Evolutionary conservation across 2,329 filamentous ascomycete genomes (phyloP), one percentile per base, ranked within the genome.

Genomic region (Monosporascus sp.): DNA sequence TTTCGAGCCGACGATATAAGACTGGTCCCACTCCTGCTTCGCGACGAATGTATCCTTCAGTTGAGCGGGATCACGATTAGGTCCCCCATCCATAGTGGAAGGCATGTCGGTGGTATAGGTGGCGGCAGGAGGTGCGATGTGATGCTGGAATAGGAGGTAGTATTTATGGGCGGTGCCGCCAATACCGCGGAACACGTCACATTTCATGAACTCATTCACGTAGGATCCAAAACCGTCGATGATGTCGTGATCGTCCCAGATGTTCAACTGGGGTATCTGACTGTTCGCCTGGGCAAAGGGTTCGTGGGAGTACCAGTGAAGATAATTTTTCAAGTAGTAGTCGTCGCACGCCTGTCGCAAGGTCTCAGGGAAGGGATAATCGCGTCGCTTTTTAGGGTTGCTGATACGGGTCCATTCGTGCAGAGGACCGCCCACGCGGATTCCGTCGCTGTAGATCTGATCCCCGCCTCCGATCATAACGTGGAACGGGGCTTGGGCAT

Each of bases 241-340:
- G 60, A 92, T 91, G 73, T 94, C 89, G 68, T 97, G 94, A 63
- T 99, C 94, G 69, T 99, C 94, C 92, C 93, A 99, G 45, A 99
- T 89, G 65, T 97, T 99, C 60, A 99, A 75, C 82, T 96, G 95
- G 1, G 94, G 86, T 57, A 99, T 97, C 68, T 97, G 91, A 2
- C 88, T 88, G 61, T 92, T 95, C 37, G 90, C 90, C 63, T 87
- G 78, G 2, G 89, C 87, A 70, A 97, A 99, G 1, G 95, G 81
- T 35, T 92, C 90, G 54, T 82, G 88, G 45, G 84, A 82, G 66
- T 94, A 97, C 92, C 89, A 81, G 70, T 80, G 71, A 79, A 97
- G 68, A 65, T 99, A 99, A 63, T 95, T 90, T 50, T 95, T 84
- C 7, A 97, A 79, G 67, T 97, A 99, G 67, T 95, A 97, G 27